Evolutionary conservation across 441 rosid genomes (phyloP), one percentile per base, ranked within the genome.

Genomic region (Bruguiera hainesii): DNA sequence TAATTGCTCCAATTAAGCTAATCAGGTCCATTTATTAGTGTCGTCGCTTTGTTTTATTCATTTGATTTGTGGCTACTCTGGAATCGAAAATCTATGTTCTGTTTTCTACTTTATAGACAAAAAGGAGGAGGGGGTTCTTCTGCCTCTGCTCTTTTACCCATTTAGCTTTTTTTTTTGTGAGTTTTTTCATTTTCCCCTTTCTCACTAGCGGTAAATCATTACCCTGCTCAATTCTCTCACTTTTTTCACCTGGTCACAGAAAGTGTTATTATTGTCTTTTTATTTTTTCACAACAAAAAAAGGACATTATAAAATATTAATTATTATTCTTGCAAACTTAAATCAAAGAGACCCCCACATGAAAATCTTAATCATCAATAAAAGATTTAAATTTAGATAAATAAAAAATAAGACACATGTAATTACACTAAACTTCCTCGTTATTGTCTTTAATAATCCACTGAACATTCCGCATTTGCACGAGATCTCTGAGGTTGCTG

Each of bases 391-490:
- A 30, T 30, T 6, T 30, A 30, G 6, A 30, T 1, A 30, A 5
- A 30, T 30, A 6, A 30, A 5, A 6, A 30, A 30, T 26, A 5
- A 0, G 5, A 30, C 6, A 33, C 37, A 7, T 33, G 9, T 1
- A 7, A 33, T 33, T 33, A 1, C 37, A 33, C 6, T 33, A 33
- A 33, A 33, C 26, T 26, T 7, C 1, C 9, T 33, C 8, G 6
- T 39, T 39, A 8, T 1, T 35, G 2, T 0, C 11, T 29, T 52
- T 21, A 51, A 58, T 29, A 30, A 42, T 19, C 15, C 65, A 31
- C 28, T 77, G 51, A 71, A 78, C 78, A 75, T 75, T 78, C 73
- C 74, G 60, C 52, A 23, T 56, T 28, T 39, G 65, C 7, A 57
- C 48, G 68, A 18, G 26, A 68, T 74, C 39, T 52, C 33, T 50